Evolutionary conservation across 345 rosid species (phyloP).

Genomic region (Salix exigua): DNA sequence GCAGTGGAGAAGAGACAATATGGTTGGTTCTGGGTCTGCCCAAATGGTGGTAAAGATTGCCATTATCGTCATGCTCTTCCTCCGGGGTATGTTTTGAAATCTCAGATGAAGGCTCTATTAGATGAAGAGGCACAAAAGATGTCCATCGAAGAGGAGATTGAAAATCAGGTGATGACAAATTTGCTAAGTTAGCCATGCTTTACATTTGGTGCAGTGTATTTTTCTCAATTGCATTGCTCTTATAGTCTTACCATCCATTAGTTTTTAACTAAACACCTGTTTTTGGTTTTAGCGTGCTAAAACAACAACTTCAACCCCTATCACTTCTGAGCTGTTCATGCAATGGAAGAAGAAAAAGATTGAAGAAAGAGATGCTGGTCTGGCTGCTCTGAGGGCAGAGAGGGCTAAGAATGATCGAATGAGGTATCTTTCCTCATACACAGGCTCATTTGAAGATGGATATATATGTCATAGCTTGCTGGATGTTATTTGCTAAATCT

Average conservation of each 20-base stretch:
- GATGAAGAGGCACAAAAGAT: slow-evolving; percentile 80
- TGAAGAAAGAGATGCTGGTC: slow-evolving; percentile 75
- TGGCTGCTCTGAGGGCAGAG: slow-evolving; percentile 79
- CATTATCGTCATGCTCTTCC: slow-evolving; percentile 98
- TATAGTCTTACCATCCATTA: background rate
- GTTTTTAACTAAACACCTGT: slow-evolving; percentile 2
- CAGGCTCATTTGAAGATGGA: background rate
- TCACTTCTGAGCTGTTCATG: slow-evolving; percentile 81
- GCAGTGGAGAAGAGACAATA: slow-evolving; percentile 96
- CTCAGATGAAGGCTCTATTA: slow-evolving; percentile 95
- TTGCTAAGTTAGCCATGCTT: slow-evolving; percentile 4
- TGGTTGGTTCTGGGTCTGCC: slow-evolving; percentile 98
- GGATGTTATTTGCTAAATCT: slow-evolving; percentile 9
- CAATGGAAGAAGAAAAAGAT: slow-evolving; percentile 87
- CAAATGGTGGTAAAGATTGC: slow-evolving; percentile 79
- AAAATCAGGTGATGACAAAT: slow-evolving; percentile 57
- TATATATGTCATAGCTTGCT: slow-evolving; percentile 1
- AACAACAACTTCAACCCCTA: slow-evolving; percentile 62
- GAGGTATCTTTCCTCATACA: slow-evolving; percentile 46
- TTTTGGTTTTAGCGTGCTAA: slow-evolving; percentile 58
- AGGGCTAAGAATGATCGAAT: slow-evolving; percentile 98
- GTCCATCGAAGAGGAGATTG: slow-evolving; percentile 87
- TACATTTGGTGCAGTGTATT: background rate
- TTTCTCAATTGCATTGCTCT: background rate
- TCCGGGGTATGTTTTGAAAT: slow-evolving; percentile 82